Base-by-base conservation (phyloP, 2,329 filamentous ascomycete species). In the Graphilbum ipis-grandicollis region DNA sequence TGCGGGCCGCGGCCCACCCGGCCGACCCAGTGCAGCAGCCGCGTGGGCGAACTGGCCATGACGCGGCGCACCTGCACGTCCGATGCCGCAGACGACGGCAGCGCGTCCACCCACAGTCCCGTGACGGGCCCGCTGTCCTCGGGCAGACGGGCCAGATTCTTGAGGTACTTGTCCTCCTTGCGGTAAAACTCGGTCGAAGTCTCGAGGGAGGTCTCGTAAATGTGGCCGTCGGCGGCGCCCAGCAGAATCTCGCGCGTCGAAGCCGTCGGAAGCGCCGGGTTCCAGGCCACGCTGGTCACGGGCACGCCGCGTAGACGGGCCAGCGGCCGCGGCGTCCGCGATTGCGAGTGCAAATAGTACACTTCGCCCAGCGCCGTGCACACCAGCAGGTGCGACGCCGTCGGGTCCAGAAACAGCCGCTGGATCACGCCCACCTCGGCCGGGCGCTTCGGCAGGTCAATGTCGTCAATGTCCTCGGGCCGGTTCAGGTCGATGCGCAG, bases 311-410 rank as follows among this genome's bases (percentile, higher is more conserved):
- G 88, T 37, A 98, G 59, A 39, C 84, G 72, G 13, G 79, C 75
- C 26, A 98, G 65, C 8, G 78, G 70, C 44, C 90, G 83, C 3
- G 88, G 85, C 45, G 86, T 79, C 47, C 84, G 79, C 25, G 86
- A 90, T 54, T 96, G 88, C 10, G 85, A 88, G 55, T 98, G 90
- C 9, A 98, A 79, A 57, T 98, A 98, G 63, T 86, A 98, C 59
- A 93, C 96, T 57, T 98, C 90, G 53, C 85, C 85, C 30, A 85
- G 71, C 5, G 84, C 79, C 3, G 90, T 98, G 53, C 80, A 85
- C 47, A 98, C 75, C 45, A 98, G 72, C 21, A 98, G 66, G 59
- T 98, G 90, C 6, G 85, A 94, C 21, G 90, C 90, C 10, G 88
- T 93, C 21, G 90, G 88, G 52, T 98, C 90, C 51, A 98, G 79